A percentile compares a stretch with the other conserved stretches of the same genome.
Conservation (phyloP, 208 protist species). For the Kentomonas sorsogonicus region DNA sequence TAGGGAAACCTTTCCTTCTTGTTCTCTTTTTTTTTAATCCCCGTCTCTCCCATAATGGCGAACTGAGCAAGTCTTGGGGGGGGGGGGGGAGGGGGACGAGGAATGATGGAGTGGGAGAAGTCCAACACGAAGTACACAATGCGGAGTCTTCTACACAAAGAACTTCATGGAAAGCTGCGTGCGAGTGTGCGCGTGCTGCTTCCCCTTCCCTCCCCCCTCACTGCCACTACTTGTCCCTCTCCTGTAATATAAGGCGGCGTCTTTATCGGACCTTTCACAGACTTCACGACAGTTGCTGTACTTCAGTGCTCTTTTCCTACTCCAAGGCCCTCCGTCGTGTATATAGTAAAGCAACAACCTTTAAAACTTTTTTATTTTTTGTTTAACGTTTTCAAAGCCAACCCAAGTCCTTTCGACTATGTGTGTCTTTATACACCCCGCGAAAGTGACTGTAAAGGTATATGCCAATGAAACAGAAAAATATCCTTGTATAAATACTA, state of each 20-base stretch:
- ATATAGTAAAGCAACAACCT: too few relatives aligned
- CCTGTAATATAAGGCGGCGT: too few relatives aligned
- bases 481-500: too few relatives aligned
- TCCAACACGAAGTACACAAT: too few relatives aligned
- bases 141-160: too few relatives aligned
- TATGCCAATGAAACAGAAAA: background rate
- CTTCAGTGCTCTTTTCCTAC: conserved; percentile 19
- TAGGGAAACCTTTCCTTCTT: conserved; percentile 8
- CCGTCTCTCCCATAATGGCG: conserved; percentile 5
- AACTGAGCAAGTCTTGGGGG: too few relatives aligned
- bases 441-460: background rate
- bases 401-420: background rate
- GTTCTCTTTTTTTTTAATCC: conserved; percentile 9
- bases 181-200: background rate
- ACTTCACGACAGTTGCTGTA: background rate
- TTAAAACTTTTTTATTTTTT: conserved; percentile 19
- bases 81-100: too few relatives aligned
- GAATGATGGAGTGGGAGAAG: too few relatives aligned
- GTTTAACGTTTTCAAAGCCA: background rate
- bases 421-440: background rate
- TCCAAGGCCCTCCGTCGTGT: too few relatives aligned
- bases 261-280: background rate
- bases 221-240: background rate
- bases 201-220: background rate
- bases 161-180: too few relatives aligned